A percentile compares a stretch with the other conserved stretches of the same genome.
These are phyloP conservation scores for Exobasidium cylindrosporum DNA, from an alignment of 1,284 basidiomycete species.

Conservation along the genomic window DNA sequence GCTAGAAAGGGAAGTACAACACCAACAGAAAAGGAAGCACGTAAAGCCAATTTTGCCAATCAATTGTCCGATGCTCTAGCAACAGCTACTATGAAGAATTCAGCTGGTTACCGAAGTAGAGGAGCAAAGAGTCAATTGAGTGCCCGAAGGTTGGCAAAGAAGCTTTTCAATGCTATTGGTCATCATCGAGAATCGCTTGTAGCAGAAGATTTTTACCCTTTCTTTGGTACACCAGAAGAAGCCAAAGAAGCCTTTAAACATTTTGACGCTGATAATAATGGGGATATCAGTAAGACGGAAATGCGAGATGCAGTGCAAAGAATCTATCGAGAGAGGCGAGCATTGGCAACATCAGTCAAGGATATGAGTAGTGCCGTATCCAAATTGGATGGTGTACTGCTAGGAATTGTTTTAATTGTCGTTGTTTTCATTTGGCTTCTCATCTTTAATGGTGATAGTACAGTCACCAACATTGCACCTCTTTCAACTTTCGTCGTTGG, in stretches of 20 bases:
- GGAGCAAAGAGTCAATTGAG: conserved; percentile 62
- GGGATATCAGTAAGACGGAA: conserved; percentile 73
- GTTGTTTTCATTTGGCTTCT: conserved; percentile 72
- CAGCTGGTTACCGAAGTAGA: conserved; percentile 43
- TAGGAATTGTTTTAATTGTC: conserved; percentile 64
- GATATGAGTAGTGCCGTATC: conserved; percentile 48
- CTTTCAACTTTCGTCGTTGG: conserved; percentile 69
- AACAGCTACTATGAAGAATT: conserved; percentile 51
- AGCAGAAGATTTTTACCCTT: conserved; percentile 64
- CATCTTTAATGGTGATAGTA: conserved; percentile 71
- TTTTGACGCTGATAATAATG: conserved; percentile 80
- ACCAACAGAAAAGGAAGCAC: conserved; percentile 19
- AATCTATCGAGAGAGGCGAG: conserved; percentile 75
- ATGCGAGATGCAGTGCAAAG: conserved; percentile 80
- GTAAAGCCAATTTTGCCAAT: conserved; percentile 30
- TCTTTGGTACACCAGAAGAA: conserved; percentile 69
- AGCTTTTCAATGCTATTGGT: conserved; percentile 65
- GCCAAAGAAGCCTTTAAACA: conserved; percentile 71
- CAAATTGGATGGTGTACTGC: conserved; percentile 57
- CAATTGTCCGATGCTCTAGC: conserved; percentile 34
- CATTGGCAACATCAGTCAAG: conserved; percentile 66
- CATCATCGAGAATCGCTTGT: conserved; percentile 55
- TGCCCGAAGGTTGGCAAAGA: conserved; percentile 69
- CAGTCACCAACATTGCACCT: conserved; percentile 73
- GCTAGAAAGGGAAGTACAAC: conserved; percentile 22